A percentile compares a stretch with the other conserved stretches of the same genome.
phyloP scores from a whole-genome alignment of 2,329 filamentous ascomycete genomes.

The Fusarium subglutinans region DNA sequence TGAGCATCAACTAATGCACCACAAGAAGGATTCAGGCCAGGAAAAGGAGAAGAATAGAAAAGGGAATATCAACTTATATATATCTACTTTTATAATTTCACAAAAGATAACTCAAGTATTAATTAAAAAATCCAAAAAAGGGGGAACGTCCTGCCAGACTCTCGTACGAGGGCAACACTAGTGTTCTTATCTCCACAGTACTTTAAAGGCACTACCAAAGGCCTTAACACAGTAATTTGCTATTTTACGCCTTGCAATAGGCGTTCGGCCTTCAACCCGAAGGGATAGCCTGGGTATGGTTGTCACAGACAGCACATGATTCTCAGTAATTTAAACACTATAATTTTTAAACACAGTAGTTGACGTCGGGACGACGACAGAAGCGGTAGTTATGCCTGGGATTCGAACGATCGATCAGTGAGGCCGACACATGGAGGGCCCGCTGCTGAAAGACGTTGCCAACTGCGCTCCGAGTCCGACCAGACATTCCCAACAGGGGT shows the following conservation, averaged over 20 bases:
- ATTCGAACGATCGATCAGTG: conserved; percentile 15
- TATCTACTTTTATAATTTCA: neutral
- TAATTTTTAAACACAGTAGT: neutral
- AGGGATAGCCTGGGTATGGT: neutral
- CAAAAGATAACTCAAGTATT: neutral
- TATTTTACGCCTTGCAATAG: neutral
- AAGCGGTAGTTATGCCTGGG: conserved; percentile 26
- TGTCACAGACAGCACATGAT: neutral
- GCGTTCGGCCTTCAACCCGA: neutral
- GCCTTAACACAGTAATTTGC: neutral
- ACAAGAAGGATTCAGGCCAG: neutral
- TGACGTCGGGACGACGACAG: neutral
- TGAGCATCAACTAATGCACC: neutral
- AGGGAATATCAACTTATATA: neutral
- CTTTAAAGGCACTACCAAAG: conserved; percentile 28
- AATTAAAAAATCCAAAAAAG: neutral
- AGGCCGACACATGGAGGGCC: neutral
- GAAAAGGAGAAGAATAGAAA: neutral
- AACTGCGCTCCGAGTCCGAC: neutral
- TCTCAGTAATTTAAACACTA: neutral
- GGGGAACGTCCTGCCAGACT: neutral
- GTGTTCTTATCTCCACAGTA: neutral
- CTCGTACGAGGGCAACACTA: neutral
- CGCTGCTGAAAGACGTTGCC: neutral
- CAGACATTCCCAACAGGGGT: neutral